A percentile compares a stretch with the other conserved stretches of the same genome.
phyloP scores from a whole-genome alignment of 2,329 filamentous ascomycete genomes.

The Aspergillus neoniger region DNA sequence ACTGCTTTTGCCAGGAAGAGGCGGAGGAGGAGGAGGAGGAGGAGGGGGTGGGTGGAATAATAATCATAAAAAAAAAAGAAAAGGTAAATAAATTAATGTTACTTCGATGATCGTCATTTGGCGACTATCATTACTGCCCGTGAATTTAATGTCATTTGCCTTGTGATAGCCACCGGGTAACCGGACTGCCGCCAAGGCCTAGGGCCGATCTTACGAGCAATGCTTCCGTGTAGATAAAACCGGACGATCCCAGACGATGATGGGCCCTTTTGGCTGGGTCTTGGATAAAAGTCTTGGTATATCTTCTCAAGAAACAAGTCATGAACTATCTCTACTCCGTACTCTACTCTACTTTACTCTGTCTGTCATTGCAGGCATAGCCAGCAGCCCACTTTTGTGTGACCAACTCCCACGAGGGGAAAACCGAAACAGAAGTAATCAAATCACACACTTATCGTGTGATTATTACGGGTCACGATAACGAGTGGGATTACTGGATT shows the following conservation, averaged over 20 bases:
- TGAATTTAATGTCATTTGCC: background rate
- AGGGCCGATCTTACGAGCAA: constrained; percentile 17
- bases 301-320: background rate
- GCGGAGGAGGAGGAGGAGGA: background rate
- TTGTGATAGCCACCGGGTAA: constrained; percentile 12
- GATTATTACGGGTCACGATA: too few species aligned
- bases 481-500: too few species aligned
- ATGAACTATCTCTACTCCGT: background rate
- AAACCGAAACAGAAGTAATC: too few species aligned
- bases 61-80: too few species aligned
- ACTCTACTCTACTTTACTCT: background rate
- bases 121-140: background rate
- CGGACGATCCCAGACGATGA: constrained; percentile 11
- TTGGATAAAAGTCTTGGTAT: constrained; percentile 5
- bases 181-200: constrained; percentile 9
- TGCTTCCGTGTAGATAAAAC: constrained; percentile 13
- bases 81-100: background rate
- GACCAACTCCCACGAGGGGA: too few species aligned
- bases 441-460: too few species aligned
- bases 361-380: background rate
- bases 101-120: constrained; percentile 4
- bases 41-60: background rate
- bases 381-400: background rate
- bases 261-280: constrained; percentile 1
- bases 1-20: too few species aligned